Percentiles rank a stretch among this genome's conserved stretches.
Conservation (phyloP, 2,329 filamentous ascomycete species). For the Tolypocladium tundrense region DNA sequence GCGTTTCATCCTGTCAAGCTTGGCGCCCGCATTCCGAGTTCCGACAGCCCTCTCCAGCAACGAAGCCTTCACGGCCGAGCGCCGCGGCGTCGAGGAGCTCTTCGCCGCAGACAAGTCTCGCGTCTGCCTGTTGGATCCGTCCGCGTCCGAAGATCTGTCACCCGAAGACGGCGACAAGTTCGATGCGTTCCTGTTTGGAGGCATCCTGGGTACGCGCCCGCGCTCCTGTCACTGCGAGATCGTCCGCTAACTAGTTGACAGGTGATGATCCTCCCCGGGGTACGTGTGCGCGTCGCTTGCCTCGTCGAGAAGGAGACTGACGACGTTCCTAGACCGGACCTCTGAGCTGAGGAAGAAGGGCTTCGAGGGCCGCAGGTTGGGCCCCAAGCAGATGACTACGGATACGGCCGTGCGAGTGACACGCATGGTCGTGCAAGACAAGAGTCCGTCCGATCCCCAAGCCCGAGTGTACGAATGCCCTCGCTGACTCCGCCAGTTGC, state of each 20-base stretch:
- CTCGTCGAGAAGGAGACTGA: slow-evolving; percentile 3
- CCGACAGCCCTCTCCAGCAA: slow-evolving; percentile 44
- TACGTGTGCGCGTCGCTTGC: slow-evolving; percentile 29
- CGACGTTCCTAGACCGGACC: slow-evolving; percentile 61
- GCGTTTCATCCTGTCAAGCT: slow-evolving; percentile 72
- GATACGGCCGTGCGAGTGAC: slow-evolving; percentile 95
- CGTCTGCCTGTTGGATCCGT: slow-evolving; percentile 84
- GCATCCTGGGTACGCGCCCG: slow-evolving; percentile 66
- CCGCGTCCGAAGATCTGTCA: slow-evolving; percentile 68
- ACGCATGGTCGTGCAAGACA: slow-evolving; percentile 75
- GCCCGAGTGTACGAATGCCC: background rate
- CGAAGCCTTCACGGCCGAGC: slow-evolving; percentile 60
- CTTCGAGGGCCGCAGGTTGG: slow-evolving; percentile 76
- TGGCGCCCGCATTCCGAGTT: slow-evolving; percentile 60
- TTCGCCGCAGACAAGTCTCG: slow-evolving; percentile 62
- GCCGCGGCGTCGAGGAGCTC: slow-evolving; percentile 70
- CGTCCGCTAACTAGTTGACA: slow-evolving; percentile 24
- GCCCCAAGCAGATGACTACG: slow-evolving; percentile 95
- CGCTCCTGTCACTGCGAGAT: background rate
- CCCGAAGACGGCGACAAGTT: slow-evolving; percentile 77
- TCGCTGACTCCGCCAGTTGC: slow-evolving; percentile 43
- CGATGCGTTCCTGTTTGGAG: slow-evolving; percentile 89
- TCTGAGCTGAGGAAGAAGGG: slow-evolving; percentile 93
- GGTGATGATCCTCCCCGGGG: slow-evolving; percentile 90
- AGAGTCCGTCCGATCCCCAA: slow-evolving; percentile 44